Evolutionary conservation across 2,329 filamentous ascomycete species (phyloP), one percentile per base, ranked within the genome.

Genomic region (Biscogniauxia sp.): DNA sequence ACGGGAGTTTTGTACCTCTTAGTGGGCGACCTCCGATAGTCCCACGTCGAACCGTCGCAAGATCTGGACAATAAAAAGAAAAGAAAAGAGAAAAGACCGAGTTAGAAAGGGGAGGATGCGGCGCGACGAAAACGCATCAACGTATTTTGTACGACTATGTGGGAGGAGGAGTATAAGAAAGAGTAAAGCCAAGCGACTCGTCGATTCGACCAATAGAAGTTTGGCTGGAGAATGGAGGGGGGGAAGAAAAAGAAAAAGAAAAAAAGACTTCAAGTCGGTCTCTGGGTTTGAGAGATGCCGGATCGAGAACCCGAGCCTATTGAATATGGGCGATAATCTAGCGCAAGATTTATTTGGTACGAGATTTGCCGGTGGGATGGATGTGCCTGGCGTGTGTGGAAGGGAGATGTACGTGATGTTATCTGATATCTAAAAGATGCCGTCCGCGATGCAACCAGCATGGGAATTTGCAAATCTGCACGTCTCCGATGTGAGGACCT

Each of bases 351-450:
- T 50, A 32, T 45, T 17, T 45, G 57, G 23, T 32, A 26, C 15
- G 51, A 64, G 11, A 65, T 63, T 64, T 68, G 64, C 65, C 65
- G 65, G 57, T 25, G 54, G 54, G 54, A 60, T 58, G 37, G 56
- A 49, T 64, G 60, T 37, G 23, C 23, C 23, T 23, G 23, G 23
- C 23, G 55, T 28, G 41, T 54, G 53, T 17, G 51, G 59, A 53
- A 51, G 37, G 54, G 56, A 56, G 60, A 65, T 56, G 59, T 54
- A 62, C 55, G 54, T 59, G 62, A 64, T 66, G 61, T 52, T 64
- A 67, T 62, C 57, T 60, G 64, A 66, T 64, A 60, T 64, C 60
- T 66, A 45, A 45, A 45, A 45, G 6, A 45, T 11, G 37, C 28
- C 28, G 28, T 15, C 19, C 19, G 8, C 8, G 19, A 13, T 23